A percentile compares a stretch with the other conserved stretches of the same genome.
phyloP scores from a whole-genome alignment of 345 rosid species.

The Odontarrhena argentea region DNA sequence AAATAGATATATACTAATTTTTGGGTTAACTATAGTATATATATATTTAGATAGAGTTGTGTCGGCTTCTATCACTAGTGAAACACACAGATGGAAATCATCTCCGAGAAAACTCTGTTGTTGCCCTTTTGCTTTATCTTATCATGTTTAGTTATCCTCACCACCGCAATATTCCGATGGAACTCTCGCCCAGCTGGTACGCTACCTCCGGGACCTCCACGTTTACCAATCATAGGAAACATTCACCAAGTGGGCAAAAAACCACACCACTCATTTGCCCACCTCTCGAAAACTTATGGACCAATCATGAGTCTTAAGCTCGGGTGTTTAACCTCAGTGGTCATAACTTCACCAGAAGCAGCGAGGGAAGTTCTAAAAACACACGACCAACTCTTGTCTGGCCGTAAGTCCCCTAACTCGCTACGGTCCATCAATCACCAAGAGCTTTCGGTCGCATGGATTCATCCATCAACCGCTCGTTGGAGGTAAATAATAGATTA shows the following conservation, averaged over 20 bases:
- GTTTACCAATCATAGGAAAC: slow-evolving; percentile 47
- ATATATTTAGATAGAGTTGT: too few relatives aligned
- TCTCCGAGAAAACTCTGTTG: slow-evolving; percentile 36
- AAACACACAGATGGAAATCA: not conserved
- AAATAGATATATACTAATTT: too few relatives aligned
- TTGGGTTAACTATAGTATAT: too few relatives aligned
- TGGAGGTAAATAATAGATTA: too few relatives aligned
- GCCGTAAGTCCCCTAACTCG: slow-evolving; percentile 13
- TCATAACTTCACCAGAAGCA: slow-evolving; percentile 30
- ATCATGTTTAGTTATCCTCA: slow-evolving; percentile 40
- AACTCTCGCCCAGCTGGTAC: not conserved
- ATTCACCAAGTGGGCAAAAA: slow-evolving; percentile 40
- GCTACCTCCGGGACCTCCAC: slow-evolving; percentile 31
- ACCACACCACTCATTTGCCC: slow-evolving; percentile 39
- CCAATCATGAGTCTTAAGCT: slow-evolving; percentile 46
- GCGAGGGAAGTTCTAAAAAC: slow-evolving; percentile 31
- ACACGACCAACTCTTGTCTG: slow-evolving; percentile 34
- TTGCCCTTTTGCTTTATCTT: slow-evolving; percentile 44
- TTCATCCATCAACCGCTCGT: too few relatives aligned
- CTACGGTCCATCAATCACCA: slow-evolving; percentile 20
- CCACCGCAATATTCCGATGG: slow-evolving; percentile 24
- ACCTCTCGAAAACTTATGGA: slow-evolving; percentile 44
- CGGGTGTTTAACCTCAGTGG: slow-evolving; percentile 26
- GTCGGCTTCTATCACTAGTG: not conserved
- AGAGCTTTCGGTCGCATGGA: not conserved